Evolutionary conservation across 352 stramenopile species (phyloP).

Genomic region (Blastocystis sp.): DNA sequence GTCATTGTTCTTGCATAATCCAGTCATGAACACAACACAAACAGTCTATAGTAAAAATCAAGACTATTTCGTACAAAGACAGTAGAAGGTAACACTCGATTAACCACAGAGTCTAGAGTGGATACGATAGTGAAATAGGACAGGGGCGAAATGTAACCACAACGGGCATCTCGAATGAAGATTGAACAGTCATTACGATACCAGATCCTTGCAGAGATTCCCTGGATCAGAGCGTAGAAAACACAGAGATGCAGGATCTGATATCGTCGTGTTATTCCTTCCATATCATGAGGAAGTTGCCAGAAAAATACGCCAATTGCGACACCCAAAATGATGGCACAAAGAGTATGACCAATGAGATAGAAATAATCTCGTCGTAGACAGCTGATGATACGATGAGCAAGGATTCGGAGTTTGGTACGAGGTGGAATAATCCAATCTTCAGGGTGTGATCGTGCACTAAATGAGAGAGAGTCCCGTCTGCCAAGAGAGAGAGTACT

Average conservation of each 20-base stretch:
- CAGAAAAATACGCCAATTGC: slow-evolving; percentile 20
- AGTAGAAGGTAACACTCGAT: slow-evolving; percentile 2
- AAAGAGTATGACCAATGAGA: neutral
- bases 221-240: neutral
- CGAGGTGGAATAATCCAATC: neutral
- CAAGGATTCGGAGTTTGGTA: neutral
- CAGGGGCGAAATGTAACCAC: neutral
- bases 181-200: neutral
- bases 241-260: neutral
- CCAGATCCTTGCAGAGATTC: neutral
- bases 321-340: neutral
- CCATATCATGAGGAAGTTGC: neutral
- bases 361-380: neutral
- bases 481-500: neutral
- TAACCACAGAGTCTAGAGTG: neutral
- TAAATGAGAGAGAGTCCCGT: neutral
- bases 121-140: slow-evolving; percentile 9
- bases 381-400: slow-evolving; percentile 16
- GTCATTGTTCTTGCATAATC: neutral
- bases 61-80: neutral
- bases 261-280: neutral
- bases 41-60: neutral
- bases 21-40: neutral
- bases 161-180: slow-evolving; percentile 29
- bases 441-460: neutral